Base-by-base conservation (phyloP, 371 early-diverging fungal genomes). In the Dentiscutata heterogama region DNA sequence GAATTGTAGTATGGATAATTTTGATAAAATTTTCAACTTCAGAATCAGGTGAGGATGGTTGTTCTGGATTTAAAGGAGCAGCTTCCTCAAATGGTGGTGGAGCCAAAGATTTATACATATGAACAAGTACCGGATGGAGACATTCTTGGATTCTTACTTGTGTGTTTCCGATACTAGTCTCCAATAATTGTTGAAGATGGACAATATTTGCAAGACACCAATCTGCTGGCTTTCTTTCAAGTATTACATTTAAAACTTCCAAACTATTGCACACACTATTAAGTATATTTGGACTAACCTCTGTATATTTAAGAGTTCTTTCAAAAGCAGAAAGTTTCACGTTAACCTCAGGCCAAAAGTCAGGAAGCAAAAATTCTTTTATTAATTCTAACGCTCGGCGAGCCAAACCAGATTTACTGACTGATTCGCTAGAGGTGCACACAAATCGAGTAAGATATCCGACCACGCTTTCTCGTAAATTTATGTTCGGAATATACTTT, bases 401-500 rank as follows among this genome's bases (percentile, higher is more conserved):
- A 0, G 93, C 88, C 8, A 94, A 84, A 2, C 85, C 84, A 83
- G 87, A 84, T 86, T 89, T 86, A 83, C 88, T 25, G 77, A 86
- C 75, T 71, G 92, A 91, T 29, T 93, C 95, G 72, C 83, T 87
- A 39, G 92, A 83, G 7, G 89, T 88, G 64, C 93, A 93, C 3
- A 93, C 91, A 80, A 97, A 92, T 14, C 95, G 92, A 18, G 94
- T 91, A 39, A 96, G 82, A 80, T 92, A 96, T 20, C 89, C 91
- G 14, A 95, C 83, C 11, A 94, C 85, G 20, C 89, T 91, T 82
- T 96, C 96, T 3, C 93, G 89, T 27, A 94, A 76, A 27, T 88
- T 86, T 7, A 90, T 83, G 75, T 88, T 89, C 4, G 92, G 91
- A 1, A 85, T 87, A 76, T 91, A 93, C 5, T 87, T 88, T 73